A percentile compares a stretch with the other conserved stretches of the same genome.
Evolutionary conservation across 768 basidiomycete genomes (phyloP).

Genomic region (Candolleomyces efflorescens): DNA sequence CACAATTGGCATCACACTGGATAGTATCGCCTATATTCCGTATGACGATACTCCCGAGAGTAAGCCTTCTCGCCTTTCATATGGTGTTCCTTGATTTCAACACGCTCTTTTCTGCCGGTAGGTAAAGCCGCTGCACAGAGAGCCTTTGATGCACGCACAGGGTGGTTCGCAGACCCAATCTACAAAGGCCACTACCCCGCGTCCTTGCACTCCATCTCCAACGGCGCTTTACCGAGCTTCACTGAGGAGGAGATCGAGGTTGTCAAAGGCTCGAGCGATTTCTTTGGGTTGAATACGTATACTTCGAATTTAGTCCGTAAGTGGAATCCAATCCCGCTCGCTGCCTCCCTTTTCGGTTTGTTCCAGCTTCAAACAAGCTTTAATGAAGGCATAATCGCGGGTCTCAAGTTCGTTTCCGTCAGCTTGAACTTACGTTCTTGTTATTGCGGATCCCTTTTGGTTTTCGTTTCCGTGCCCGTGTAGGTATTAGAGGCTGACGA

Average conservation of each 20-base stretch:
- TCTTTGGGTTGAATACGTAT: slow-evolving; percentile 67
- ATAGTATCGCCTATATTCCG: slow-evolving; percentile 63
- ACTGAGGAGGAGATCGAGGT: slow-evolving; percentile 49
- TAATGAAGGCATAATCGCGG: no score
- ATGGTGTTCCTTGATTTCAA: not conserved
- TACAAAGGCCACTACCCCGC: slow-evolving; percentile 66
- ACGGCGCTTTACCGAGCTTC: slow-evolving; percentile 51
- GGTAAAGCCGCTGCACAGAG: slow-evolving; percentile 60
- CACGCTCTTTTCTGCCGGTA: slow-evolving; percentile 16
- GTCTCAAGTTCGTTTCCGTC: not conserved
- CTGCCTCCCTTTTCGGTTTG: no score
- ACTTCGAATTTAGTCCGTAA: slow-evolving; percentile 55
- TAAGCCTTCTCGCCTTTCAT: slow-evolving; percentile 28
- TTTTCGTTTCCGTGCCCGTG: no score
- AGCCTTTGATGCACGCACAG: slow-evolving; percentile 56
- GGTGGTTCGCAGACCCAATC: slow-evolving; percentile 50
- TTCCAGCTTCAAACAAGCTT: no score
- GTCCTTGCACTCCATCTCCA: slow-evolving; percentile 42
- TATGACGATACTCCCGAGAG: slow-evolving; percentile 61
- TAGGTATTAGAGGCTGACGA: not conserved
- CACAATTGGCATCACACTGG: slow-evolving; percentile 68
- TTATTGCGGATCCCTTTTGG: no score
- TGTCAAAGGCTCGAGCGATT: slow-evolving; percentile 61
- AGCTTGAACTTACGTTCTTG: no score
- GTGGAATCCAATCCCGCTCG: slow-evolving; percentile 13